Conservation (phyloP, 805 yeast genomes). For the Candida quercuum region DNA sequence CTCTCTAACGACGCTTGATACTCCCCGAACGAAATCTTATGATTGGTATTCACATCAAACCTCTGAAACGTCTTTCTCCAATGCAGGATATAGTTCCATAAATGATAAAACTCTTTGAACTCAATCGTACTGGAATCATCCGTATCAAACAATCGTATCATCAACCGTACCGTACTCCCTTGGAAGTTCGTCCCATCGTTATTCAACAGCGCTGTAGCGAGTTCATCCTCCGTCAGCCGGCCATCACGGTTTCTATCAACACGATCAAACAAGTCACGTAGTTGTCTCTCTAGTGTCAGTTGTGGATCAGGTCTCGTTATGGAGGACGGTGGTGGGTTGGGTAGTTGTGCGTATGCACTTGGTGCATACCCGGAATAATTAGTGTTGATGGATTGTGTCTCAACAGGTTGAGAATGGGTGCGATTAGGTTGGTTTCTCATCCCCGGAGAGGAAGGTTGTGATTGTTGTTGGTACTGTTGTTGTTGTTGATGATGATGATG, state of each 20-base stretch:
- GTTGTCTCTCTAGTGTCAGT: slow-evolving; percentile 35
- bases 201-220: slow-evolving; percentile 53
- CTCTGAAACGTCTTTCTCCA: slow-evolving; percentile 60
- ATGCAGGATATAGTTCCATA: slow-evolving; percentile 64
- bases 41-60: slow-evolving; percentile 54
- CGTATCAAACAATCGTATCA: slow-evolving; percentile 59
- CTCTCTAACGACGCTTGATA: slow-evolving; percentile 55
- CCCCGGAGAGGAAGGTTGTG: neutral
- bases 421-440: neutral
- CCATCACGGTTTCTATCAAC: slow-evolving; percentile 54
- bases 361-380: slow-evolving; percentile 4
- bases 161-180: slow-evolving; percentile 51
- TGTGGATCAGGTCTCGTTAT: slow-evolving; percentile 10
- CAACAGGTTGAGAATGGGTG: no score
- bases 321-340: slow-evolving; percentile 1
- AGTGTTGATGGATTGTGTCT: neutral
- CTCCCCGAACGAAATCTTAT: slow-evolving; percentile 61
- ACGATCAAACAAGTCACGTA: slow-evolving; percentile 45
- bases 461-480: slow-evolving; percentile 3
- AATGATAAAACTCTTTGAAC: slow-evolving; percentile 58
- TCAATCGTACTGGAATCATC: slow-evolving; percentile 38
- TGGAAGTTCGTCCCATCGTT: slow-evolving; percentile 61
- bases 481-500: slow-evolving; percentile 3
- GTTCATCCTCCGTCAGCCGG: slow-evolving; percentile 48
- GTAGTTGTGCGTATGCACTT: slow-evolving; percentile 1